A percentile compares a stretch with the other conserved stretches of the same genome.
Conservation (phyloP, 495 filamentous ascomycete species). For the Pyronema omphalodes region DNA sequence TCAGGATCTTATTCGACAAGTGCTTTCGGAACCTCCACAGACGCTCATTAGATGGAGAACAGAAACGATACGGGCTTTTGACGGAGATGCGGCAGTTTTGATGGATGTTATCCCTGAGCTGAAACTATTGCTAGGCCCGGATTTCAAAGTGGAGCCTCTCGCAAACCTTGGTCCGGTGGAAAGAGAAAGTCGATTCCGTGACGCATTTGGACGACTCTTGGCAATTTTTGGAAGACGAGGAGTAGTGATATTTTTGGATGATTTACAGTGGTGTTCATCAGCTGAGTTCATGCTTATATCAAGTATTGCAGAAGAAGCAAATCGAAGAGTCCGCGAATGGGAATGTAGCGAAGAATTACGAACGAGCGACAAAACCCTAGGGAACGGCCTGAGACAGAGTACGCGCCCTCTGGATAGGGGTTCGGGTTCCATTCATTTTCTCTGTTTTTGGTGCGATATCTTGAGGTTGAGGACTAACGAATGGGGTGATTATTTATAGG, state of each 20-base stretch:
- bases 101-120: slow-evolving; percentile 23
- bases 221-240: slow-evolving; percentile 21
- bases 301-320: slow-evolving; percentile 22
- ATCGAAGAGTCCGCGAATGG: slow-evolving; percentile 21
- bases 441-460: not conserved
- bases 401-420: slow-evolving; percentile 3
- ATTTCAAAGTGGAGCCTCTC: slow-evolving; percentile 21
- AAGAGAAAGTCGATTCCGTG: slow-evolving; percentile 20
- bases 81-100: slow-evolving; percentile 22
- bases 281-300: slow-evolving; percentile 20
- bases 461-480: too few relatives aligned
- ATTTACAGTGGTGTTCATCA: slow-evolving; percentile 23
- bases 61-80: slow-evolving; percentile 23
- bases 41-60: slow-evolving; percentile 21
- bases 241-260: slow-evolving; percentile 22
- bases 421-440: not conserved
- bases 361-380: not conserved
- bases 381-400: slow-evolving; percentile 7
- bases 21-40: slow-evolving; percentile 19
- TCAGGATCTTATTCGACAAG: slow-evolving; percentile 23
- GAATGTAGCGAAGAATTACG: slow-evolving; percentile 2
- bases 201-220: slow-evolving; percentile 21
- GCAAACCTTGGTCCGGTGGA: slow-evolving; percentile 21
- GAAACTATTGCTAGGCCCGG: slow-evolving; percentile 17
- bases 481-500: slow-evolving; percentile 6